Conservation (phyloP, 805 yeast genomes). For the Naumovozyma castellii region DNA sequence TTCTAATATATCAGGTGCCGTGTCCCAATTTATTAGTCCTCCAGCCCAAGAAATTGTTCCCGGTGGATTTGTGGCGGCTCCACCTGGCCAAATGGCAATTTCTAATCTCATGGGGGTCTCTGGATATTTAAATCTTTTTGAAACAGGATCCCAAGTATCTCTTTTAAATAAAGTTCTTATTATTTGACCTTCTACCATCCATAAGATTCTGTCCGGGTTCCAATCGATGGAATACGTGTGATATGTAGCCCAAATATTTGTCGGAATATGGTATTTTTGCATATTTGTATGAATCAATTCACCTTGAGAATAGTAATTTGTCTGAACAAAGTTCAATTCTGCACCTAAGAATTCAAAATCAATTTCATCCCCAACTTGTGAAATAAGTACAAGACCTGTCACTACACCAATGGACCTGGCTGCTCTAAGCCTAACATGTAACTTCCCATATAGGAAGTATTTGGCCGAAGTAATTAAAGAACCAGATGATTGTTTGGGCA, state of each 20-base stretch:
- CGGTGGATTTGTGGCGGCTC: slow-evolving; percentile 39
- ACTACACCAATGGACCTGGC: slow-evolving; percentile 74
- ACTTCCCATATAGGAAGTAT: slow-evolving; percentile 78
- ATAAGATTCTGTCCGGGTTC: slow-evolving; percentile 57
- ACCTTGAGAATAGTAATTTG: slow-evolving; percentile 77
- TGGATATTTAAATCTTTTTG: slow-evolving; percentile 47
- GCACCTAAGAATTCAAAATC: slow-evolving; percentile 83
- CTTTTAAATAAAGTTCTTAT: slow-evolving; percentile 54
- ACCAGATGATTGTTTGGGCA: slow-evolving; percentile 71
- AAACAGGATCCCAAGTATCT: slow-evolving; percentile 56
- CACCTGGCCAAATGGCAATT: slow-evolving; percentile 74
- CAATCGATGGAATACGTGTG: slow-evolving; percentile 77
- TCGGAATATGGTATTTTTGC: slow-evolving; percentile 22
- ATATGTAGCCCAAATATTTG: slow-evolving; percentile 52
- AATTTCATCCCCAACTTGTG: slow-evolving; percentile 84
- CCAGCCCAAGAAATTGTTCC: slow-evolving; percentile 86
- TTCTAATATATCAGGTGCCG: slow-evolving; percentile 53
- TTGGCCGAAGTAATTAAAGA: slow-evolving; percentile 69
- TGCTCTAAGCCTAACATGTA: slow-evolving; percentile 56
- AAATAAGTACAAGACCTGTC: slow-evolving; percentile 70
- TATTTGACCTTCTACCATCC: slow-evolving; percentile 61
- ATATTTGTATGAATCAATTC: slow-evolving; percentile 54
- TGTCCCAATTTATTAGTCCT: slow-evolving; percentile 74
- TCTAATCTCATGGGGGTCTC: slow-evolving; percentile 72
- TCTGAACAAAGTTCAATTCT: slow-evolving; percentile 54